phyloP scores from a whole-genome alignment of 2,329 filamentous ascomycete species.

The Juglanconis juglandina region DNA sequence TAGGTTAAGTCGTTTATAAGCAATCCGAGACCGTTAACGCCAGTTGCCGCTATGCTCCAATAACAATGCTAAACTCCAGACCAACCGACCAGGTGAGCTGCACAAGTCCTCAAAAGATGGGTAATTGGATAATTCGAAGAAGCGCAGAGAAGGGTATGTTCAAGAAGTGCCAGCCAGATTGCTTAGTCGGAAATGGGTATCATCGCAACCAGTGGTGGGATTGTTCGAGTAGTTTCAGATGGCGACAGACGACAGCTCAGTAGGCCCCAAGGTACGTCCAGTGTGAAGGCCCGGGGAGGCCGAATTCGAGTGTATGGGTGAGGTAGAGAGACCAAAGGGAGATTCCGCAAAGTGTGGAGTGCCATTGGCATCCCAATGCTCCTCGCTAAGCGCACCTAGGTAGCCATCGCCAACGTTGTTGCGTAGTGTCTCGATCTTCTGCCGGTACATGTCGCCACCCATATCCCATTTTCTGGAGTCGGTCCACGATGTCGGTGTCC shows the following conservation, averaged over 20 bases:
- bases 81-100: constrained; percentile 7
- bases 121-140: constrained; percentile 1
- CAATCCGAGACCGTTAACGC: constrained; percentile 11
- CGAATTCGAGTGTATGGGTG: constrained; percentile 35
- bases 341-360: constrained; percentile 35
- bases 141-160: neutral
- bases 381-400: constrained; percentile 80
- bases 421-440: constrained; percentile 81
- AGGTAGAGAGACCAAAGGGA: constrained; percentile 33
- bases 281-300: constrained; percentile 46
- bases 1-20: neutral
- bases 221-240: neutral
- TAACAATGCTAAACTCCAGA: constrained; percentile 13
- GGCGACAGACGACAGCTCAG: constrained; percentile 4
- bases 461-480: constrained; percentile 59
- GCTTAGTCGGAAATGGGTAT: constrained; percentile 13
- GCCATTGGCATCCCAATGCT: constrained; percentile 55
- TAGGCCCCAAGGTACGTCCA: constrained; percentile 46
- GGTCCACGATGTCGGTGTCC: constrained; percentile 33
- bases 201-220: constrained; percentile 12
- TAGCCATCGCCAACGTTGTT: constrained; percentile 84
- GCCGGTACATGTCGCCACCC: constrained; percentile 75
- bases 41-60: constrained; percentile 17
- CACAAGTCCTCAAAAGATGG: neutral
- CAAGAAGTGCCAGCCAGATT: neutral